Base-by-base conservation (phyloP, 1,284 basidiomycete species). In the Papiliotrema nemorosa region DNA sequence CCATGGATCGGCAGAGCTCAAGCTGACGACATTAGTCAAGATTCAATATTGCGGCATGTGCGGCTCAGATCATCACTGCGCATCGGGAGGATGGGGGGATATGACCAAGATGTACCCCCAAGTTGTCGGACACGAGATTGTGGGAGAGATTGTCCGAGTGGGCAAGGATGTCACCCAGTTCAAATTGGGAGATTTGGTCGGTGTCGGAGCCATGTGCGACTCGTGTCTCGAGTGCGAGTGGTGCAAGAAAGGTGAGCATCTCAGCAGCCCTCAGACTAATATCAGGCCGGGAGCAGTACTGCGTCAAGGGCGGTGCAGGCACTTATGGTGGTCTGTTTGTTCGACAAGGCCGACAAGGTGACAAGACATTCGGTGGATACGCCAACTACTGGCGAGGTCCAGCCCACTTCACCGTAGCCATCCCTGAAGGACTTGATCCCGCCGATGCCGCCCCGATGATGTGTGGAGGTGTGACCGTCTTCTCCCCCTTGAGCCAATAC, bases 341-440 rank as follows among this genome's bases (percentile, higher is more conserved):
- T n/a, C 49, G 58, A 39, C 50, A 48, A 7, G 50, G 51, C 10
- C 14, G 25, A 20, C 50, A 62, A 26, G 67, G 64, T 9, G 47
- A 56, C 43, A 70, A 69, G 50, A 66, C 75, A 1, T 71, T 71
- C 53, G 78, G 77, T 22, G 78, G 78, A n/a, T 79, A 78, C 57
- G 66, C 56, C 53, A 48, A 59, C 38, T 64, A 69, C 59, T 65
- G 62, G 60, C 78, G 64, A 26, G 64, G 64, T 39, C 60, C 64
- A 3, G 46, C 60, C 21, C 80, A 78, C 52, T 86, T 84, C 62
- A 83, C 82, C 42, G 82, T 86, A 69, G 78, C 79, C 13, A 79
- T 88, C 43, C 85, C 85, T 0, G 78, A 83, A 3, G 76, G 62
- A 12, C 69, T 87, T 45, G 72, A 78, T 38, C 77, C 79, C 3